These are phyloP conservation scores for Trichoderma polysporum DNA, from an alignment of 2,329 filamentous ascomycete genomes.

Conservation along the genomic window DNA sequence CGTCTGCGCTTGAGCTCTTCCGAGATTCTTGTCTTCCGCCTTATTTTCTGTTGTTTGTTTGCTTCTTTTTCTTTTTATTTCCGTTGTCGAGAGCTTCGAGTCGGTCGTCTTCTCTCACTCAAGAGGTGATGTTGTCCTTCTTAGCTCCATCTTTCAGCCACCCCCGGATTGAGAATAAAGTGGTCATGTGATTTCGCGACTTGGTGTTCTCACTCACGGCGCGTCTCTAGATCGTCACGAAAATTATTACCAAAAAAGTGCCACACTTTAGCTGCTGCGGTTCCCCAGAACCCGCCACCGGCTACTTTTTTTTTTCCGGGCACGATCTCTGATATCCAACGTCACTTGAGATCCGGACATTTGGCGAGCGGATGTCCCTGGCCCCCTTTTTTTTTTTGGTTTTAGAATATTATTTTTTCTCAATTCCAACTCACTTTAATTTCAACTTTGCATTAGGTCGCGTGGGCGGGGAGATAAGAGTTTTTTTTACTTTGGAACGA, in stretches of 20 bases:
- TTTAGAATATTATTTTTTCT: neutral
- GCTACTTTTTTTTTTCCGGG: neutral
- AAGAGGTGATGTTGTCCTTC: constrained; percentile 6
- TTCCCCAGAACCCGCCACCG: constrained; percentile 21
- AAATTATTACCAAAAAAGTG: constrained; percentile 1
- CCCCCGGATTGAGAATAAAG: constrained; percentile 15
- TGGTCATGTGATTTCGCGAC: constrained; percentile 24
- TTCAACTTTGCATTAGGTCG: constrained; percentile 18
- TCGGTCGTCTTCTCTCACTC: neutral
- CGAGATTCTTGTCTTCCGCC: neutral
- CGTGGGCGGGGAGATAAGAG: neutral
- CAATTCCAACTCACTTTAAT: constrained; percentile 21
- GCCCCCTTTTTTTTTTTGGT: neutral
- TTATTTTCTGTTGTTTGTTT: neutral
- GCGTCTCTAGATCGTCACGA: constrained; percentile 17
- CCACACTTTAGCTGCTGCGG: neutral
- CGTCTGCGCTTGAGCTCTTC: neutral
- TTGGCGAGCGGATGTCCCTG: constrained; percentile 7
- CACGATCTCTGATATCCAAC: neutral
- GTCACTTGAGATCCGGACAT: constrained; percentile 1
- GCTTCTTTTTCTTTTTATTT: neutral
- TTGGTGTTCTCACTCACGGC: constrained; percentile 15
- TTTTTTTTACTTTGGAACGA: constrained; percentile 13
- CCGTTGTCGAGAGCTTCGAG: neutral
- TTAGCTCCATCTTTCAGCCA: neutral